phyloP scores from a whole-genome alignment of 495 filamentous ascomycete genomes.

The Penicillium bialowiezense region DNA sequence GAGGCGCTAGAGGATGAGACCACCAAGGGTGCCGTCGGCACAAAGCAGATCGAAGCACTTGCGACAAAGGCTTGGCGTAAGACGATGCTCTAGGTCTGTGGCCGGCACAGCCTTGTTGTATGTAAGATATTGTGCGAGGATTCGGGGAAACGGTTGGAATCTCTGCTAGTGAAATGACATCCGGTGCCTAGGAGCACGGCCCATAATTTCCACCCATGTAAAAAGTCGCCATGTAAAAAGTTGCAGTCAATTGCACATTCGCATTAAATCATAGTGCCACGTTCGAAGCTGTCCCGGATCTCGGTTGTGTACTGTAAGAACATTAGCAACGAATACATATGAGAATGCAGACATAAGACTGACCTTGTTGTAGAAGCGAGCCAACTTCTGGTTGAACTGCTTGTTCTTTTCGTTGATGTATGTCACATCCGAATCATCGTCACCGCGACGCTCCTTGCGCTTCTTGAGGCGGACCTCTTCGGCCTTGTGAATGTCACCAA shows the following conservation, averaged over 20 bases:
- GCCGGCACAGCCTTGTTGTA: background rate
- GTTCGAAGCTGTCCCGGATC: conserved; percentile 96
- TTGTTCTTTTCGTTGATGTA: conserved; percentile 99
- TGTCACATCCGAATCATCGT: conserved; percentile 85
- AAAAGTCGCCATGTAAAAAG: conserved; percentile 28
- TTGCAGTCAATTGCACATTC: conserved; percentile 15
- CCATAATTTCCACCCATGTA: conserved; percentile 20
- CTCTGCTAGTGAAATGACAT: conserved; percentile 1
- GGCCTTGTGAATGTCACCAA: conserved; percentile 80
- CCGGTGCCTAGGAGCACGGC: conserved; percentile 1
- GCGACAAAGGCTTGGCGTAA: conserved; percentile 77
- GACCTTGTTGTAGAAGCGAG: conserved; percentile 94
- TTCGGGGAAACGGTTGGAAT: conserved; percentile 3
- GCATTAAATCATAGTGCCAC: conserved; percentile 68
- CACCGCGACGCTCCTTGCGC: conserved; percentile 70
- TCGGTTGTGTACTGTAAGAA: conserved; percentile 79
- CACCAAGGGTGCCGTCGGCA: conserved; percentile 67
- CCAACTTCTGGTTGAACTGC: conserved; percentile 97
- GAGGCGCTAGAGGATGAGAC: conserved; percentile 70
- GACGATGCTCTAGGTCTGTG: conserved; percentile 63
- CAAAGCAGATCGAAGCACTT: conserved; percentile 67
- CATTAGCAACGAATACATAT: conserved; percentile 23
- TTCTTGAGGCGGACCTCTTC: conserved; percentile 85
- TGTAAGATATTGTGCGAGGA: conserved; percentile 1
- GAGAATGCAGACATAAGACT: conserved; percentile 11